These are phyloP conservation scores for Paramecium pentaurelia DNA, from an alignment of 73 alveolate species.

Conservation along the genomic window DNA sequence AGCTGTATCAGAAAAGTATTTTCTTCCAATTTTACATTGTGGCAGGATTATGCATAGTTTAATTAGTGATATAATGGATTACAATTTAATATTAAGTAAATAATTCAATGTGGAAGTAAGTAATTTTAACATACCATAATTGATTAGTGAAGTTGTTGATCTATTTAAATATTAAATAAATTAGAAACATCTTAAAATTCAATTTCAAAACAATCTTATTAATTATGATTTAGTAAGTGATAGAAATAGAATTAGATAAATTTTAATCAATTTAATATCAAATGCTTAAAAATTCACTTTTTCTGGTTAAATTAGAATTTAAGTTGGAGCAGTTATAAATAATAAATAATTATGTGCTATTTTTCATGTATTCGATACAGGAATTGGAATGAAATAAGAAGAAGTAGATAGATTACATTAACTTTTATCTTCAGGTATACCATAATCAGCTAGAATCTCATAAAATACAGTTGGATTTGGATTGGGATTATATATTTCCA, in stretches of 20 bases:
- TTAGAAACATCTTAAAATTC: neutral
- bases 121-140: neutral
- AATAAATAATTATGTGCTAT: neutral
- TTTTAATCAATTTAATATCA: neutral
- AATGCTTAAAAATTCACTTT: slow-evolving; percentile 35
- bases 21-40: neutral
- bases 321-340: neutral
- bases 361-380: slow-evolving; percentile 27
- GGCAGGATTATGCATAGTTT: slow-evolving; percentile 12
- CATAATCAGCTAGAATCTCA: neutral
- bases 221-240: neutral
- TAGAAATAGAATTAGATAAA: neutral
- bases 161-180: neutral
- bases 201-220: neutral
- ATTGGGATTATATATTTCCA: neutral
- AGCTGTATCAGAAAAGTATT: neutral
- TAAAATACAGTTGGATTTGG: slow-evolving; percentile 39
- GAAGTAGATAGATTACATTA: neutral
- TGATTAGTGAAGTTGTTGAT: neutral
- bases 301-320: neutral
- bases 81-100: neutral
- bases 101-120: slow-evolving; percentile 5
- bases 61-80: slow-evolving; percentile 23
- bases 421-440: neutral
- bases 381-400: slow-evolving; percentile 31